A percentile compares a stretch with the other conserved stretches of the same genome.
Conservation (phyloP, 768 basidiomycete species). For the Amanita phalloides region DNA sequence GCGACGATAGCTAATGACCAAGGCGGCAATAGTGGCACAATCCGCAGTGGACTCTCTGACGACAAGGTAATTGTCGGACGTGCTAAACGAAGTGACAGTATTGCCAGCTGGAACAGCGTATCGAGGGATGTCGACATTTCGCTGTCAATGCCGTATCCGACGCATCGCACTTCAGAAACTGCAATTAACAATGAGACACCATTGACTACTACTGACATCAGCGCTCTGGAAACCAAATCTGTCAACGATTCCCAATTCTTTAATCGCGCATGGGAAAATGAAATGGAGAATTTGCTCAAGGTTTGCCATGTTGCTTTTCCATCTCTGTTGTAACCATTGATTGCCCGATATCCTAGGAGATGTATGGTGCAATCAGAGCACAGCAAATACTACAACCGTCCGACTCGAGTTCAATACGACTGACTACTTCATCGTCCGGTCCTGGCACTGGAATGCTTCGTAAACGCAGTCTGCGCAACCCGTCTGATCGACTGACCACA, state of each 20-base stretch:
- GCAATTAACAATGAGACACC: neutral
- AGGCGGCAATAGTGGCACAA: conserved; percentile 40
- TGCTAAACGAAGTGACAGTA: conserved; percentile 75
- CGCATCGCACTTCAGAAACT: conserved; percentile 2
- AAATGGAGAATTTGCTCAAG: conserved; percentile 83
- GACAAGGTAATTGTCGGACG: neutral
- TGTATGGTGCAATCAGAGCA: conserved; percentile 85
- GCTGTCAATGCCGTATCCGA: conserved; percentile 23
- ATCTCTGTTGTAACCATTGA: neutral
- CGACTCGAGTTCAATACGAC: conserved; percentile 31
- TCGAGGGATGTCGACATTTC: conserved; percentile 46
- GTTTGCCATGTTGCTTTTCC: conserved; percentile 23
- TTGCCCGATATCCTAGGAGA: conserved; percentile 47
- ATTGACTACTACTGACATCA: conserved; percentile 11
- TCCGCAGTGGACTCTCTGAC: conserved; percentile 25
- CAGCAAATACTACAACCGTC: conserved; percentile 86
- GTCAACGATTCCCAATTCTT: conserved; percentile 28
- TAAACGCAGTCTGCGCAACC: conserved; percentile 62
- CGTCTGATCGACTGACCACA: conserved; percentile 60
- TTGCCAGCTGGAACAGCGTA: conserved; percentile 77
- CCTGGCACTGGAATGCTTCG: conserved; percentile 46
- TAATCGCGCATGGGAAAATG: conserved; percentile 70
- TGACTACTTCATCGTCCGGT: conserved; percentile 46
- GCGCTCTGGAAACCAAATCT: conserved; percentile 15
- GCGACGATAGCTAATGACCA: conserved; percentile 56